Evolutionary conservation across 2,329 filamentous ascomycete genomes (phyloP), one percentile per base, ranked within the genome.

Genomic region (Trichoderma endophyticum): DNA sequence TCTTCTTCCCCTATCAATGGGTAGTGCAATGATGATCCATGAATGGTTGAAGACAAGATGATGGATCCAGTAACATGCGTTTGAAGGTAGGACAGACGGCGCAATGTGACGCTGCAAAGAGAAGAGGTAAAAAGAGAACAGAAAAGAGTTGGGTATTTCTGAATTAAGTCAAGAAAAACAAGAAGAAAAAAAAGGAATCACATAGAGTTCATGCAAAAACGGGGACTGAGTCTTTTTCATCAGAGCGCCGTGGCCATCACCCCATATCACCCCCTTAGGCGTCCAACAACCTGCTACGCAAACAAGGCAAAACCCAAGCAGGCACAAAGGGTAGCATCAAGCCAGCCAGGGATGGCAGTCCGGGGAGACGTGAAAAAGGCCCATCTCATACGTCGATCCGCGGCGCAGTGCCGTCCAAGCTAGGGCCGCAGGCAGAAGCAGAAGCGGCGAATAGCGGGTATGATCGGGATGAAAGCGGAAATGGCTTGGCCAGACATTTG

Each of bases 381-480:
- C 56, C 48, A n/a, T 69, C 26, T 72, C 71, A 59, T 61, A 63
- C 59, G 64, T 68, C 59, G 71, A 72, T 72, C 71, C 36, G 39
- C 64, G 28, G 65, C 28, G 71, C 57, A 66, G 48, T 48, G 59
- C 56, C 14, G 32, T 64, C 3, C 12, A 34, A 48, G 57, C 64
- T 64, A 63, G 59, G 36, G 64, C 57, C 57, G 32, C 59, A 61
- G 56, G 36, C 24, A 56, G 57, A 60, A 54, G 48, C 48, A 54
- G 57, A 60, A 54, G 21, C 48, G 21, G 71, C 71, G 71, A 72
- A 68, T 48, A 34, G 32, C 71, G 71, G 71, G 56, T 72, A 72
- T 68, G 71, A 72, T 72, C 71, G 71, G 71, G 54, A 54, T 65
- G 39, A 28, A 48, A 57, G 39, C 67, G 67, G 67, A 62, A 62